phyloP scores from a whole-genome alignment of 2,329 filamentous ascomycete genomes.

The Aspergillus sp. region DNA sequence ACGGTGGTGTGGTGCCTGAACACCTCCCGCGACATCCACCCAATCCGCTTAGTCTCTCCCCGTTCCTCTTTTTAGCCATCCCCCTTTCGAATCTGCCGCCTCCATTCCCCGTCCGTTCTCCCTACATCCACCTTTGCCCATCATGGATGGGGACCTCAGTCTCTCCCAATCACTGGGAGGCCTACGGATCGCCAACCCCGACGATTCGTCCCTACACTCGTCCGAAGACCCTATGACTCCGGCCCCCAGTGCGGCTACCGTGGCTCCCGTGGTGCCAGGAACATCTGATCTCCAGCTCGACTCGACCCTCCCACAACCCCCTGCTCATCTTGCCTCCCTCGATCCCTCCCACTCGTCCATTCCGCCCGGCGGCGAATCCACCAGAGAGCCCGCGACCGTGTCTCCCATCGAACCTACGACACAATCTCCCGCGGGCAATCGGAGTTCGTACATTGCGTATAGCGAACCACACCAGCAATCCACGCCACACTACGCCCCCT shows the following conservation, averaged over 20 bases:
- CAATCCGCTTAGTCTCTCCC: constrained; percentile 3
- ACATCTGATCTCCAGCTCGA: constrained; percentile 21
- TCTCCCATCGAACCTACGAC: constrained; percentile 16
- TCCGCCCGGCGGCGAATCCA: constrained; percentile 2
- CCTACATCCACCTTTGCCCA: constrained; percentile 26
- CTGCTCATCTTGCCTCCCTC: constrained; percentile 17
- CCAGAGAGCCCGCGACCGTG: not conserved
- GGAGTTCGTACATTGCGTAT: constrained; percentile 43
- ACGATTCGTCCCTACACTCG: constrained; percentile 59
- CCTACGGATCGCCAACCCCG: constrained; percentile 93
- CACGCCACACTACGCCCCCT: constrained; percentile 44
- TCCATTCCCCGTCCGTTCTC: not conserved
- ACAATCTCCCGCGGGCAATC: constrained; percentile 32
- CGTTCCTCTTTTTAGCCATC: constrained; percentile 3
- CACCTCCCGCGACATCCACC: not conserved
- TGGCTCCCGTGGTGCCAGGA: constrained; percentile 21
- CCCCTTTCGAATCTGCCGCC: constrained; percentile 6
- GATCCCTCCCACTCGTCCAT: constrained; percentile 17
- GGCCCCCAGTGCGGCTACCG: constrained; percentile 22
- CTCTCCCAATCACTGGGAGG: constrained; percentile 90
- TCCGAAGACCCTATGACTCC: constrained; percentile 32
- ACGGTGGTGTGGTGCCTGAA: constrained; percentile 10
- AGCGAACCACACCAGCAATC: constrained; percentile 43
- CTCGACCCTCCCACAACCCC: constrained; percentile 17
- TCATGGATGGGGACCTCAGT: constrained; percentile 89